A percentile compares a stretch with the other conserved stretches of the same genome.
Conservation (phyloP, 2,329 filamentous ascomycete genomes). For the Chrysosporium keratinophilum region DNA sequence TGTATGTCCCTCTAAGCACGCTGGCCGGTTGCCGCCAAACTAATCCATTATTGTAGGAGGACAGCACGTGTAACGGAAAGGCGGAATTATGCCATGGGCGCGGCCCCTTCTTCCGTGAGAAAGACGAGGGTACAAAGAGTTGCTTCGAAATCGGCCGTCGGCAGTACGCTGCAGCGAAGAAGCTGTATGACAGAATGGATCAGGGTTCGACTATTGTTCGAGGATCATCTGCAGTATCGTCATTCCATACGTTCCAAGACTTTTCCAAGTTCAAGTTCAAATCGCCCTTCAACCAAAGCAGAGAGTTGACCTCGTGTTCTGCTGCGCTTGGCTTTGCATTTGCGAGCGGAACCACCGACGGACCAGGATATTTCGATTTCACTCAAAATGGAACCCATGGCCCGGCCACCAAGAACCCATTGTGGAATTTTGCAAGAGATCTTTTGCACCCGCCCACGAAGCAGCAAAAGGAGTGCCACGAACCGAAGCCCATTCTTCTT, state of each 20-base stretch:
- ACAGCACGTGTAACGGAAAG: conserved; percentile 61
- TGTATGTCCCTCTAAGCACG: conserved; percentile 11
- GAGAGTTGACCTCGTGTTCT: conserved; percentile 57
- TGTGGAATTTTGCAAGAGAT: conserved; percentile 68
- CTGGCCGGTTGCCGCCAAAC: not conserved
- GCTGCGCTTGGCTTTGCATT: conserved; percentile 87
- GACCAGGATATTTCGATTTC: conserved; percentile 85
- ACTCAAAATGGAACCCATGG: conserved; percentile 70
- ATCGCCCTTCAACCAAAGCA: conserved; percentile 56
- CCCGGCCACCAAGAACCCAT: conserved; percentile 58
- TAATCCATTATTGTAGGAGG: conserved; percentile 41
- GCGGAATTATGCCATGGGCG: conserved; percentile 38
- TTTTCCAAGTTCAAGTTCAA: conserved; percentile 65
- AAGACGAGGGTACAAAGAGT: conserved; percentile 39
- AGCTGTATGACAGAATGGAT: conserved; percentile 48
- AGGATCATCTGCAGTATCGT: conserved; percentile 57
- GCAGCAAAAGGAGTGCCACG: conserved; percentile 65
- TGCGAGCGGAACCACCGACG: conserved; percentile 83
- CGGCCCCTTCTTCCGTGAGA: conserved; percentile 36
- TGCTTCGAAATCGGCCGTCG: conserved; percentile 42
- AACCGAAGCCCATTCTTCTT: conserved; percentile 71
- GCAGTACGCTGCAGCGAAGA: conserved; percentile 36
- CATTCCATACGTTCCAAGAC: conserved; percentile 77
- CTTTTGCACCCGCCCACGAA: conserved; percentile 60
- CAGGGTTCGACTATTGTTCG: conserved; percentile 34